Conservation (phyloP, 1,139 yeast genomes). For the Saccharomyces hybrid region DNA sequence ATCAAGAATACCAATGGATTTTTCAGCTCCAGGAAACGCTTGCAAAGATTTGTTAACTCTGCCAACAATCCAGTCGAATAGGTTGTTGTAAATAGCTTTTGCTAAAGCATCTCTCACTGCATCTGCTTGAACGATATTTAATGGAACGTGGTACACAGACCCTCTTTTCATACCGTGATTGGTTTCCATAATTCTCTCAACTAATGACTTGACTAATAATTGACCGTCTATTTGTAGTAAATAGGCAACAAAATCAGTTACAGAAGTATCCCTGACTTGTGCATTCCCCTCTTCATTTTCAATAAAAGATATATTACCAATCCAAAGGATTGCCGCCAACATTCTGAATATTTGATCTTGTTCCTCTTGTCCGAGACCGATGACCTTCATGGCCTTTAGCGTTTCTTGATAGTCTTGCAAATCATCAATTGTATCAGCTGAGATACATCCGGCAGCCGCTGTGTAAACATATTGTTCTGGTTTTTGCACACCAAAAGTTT, state of each 20-base stretch:
- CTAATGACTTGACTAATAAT: slow-evolving; percentile 57
- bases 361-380: slow-evolving; percentile 74
- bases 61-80: slow-evolving; percentile 97
- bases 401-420: slow-evolving; percentile 72
- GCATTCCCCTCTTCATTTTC: slow-evolving; percentile 89
- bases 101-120: slow-evolving; percentile 96
- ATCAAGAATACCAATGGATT: slow-evolving; percentile 90
- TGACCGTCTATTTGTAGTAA: slow-evolving; percentile 73
- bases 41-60: slow-evolving; percentile 75
- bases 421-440: slow-evolving; percentile 86
- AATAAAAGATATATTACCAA: slow-evolving; percentile 80
- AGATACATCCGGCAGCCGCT: slow-evolving; percentile 74
- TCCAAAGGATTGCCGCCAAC: slow-evolving; percentile 84
- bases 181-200: slow-evolving; percentile 83
- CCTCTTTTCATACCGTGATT: slow-evolving; percentile 85
- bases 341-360: slow-evolving; percentile 87
- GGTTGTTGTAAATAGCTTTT: slow-evolving; percentile 84
- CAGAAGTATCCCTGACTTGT: slow-evolving; percentile 71
- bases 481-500: slow-evolving; percentile 77
- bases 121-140: slow-evolving; percentile 84
- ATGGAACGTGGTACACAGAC: slow-evolving; percentile 88
- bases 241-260: slow-evolving; percentile 90
- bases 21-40: slow-evolving; percentile 44
- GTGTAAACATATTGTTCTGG: slow-evolving; percentile 93
- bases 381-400: slow-evolving; percentile 73